Percentiles rank a stretch among this genome's conserved stretches.
Evolutionary conservation across 139 green algal genomes (phyloP).

Genomic region (Dunaliella primolecta): DNA sequence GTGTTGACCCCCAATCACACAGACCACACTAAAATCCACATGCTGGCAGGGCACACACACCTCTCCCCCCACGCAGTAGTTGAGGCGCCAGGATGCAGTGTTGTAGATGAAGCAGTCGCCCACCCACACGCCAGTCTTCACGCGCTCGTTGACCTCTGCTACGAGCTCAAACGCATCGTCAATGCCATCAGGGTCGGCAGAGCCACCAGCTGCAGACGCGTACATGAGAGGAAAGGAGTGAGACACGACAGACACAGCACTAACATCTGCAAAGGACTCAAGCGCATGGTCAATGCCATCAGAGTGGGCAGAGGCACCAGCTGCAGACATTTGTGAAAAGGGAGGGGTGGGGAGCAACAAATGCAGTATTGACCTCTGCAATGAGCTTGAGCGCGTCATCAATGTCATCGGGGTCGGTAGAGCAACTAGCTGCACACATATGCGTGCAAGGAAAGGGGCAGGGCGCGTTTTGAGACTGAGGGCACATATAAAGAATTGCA

Average conservation of each 20-base stretch:
- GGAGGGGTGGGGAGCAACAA: no score
- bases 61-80: constrained; percentile 97
- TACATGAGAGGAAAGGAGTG: no score
- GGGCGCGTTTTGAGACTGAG: no score
- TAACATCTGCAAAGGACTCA: constrained; percentile 86
- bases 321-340: no score
- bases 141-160: constrained; percentile 63
- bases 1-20: no score
- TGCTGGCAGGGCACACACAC: constrained; percentile 27
- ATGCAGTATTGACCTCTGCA: constrained; percentile 76
- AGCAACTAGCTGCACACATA: no score
- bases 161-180: constrained; percentile 97
- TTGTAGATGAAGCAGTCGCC: constrained; percentile 99
- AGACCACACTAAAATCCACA: no score
- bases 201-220: constrained; percentile 37
- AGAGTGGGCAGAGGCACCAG: constrained; percentile 64
- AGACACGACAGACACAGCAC: no score
- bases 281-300: constrained; percentile 96
- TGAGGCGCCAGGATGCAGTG: constrained; percentile 93
- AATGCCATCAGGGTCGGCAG: constrained; percentile 86
- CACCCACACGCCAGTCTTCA: constrained; percentile 58
- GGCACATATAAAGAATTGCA: no score
- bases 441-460: no score
- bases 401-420: constrained; percentile 86
- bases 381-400: constrained; percentile 97